phyloP scores from a whole-genome alignment of 352 stramenopile genomes.

The Phytophthora colocasiae region DNA sequence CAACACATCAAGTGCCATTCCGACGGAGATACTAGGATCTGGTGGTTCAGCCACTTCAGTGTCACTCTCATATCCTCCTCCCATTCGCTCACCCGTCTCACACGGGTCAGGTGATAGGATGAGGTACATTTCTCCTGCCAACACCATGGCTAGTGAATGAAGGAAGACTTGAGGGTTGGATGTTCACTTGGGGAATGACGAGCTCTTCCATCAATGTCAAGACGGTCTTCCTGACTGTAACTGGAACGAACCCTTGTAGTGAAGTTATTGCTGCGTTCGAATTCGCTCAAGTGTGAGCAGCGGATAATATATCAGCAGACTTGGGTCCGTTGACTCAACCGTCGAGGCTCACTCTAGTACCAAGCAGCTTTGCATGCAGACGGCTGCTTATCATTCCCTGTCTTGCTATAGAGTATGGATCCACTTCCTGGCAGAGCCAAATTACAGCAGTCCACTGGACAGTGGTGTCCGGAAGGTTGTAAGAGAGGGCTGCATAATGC shows the following conservation, averaged over 20 bases:
- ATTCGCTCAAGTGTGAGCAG: constrained; percentile 2
- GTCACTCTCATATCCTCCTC: constrained; percentile 14
- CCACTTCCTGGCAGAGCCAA: constrained; percentile 2
- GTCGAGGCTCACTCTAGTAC: too few relatives aligned
- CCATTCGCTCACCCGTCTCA: constrained; percentile 17
- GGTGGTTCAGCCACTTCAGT: constrained; percentile 4
- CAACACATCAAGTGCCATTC: constrained; percentile 44
- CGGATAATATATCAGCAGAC: constrained; percentile 11
- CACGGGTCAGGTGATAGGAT: constrained; percentile 31
- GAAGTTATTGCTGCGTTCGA: not conserved
- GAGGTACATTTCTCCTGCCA: constrained; percentile 38
- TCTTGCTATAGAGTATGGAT: constrained; percentile 11
- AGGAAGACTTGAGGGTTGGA: constrained; percentile 11
- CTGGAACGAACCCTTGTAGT: constrained; percentile 9
- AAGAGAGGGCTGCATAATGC: too few relatives aligned
- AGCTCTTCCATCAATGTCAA: not conserved
- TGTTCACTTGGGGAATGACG: constrained; percentile 6
- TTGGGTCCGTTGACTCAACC: not conserved
- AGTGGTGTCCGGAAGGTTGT: not conserved
- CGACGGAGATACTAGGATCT: constrained; percentile 16
- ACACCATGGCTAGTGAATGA: constrained; percentile 11
- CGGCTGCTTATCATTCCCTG: too few relatives aligned
- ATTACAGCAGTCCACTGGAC: not conserved
- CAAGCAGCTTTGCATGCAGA: too few relatives aligned
- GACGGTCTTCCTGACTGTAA: not conserved